Evolutionary conservation across 2,329 filamentous ascomycete species (phyloP), one percentile per base, ranked within the genome.

Genomic region (Fusarium miscanthi): DNA sequence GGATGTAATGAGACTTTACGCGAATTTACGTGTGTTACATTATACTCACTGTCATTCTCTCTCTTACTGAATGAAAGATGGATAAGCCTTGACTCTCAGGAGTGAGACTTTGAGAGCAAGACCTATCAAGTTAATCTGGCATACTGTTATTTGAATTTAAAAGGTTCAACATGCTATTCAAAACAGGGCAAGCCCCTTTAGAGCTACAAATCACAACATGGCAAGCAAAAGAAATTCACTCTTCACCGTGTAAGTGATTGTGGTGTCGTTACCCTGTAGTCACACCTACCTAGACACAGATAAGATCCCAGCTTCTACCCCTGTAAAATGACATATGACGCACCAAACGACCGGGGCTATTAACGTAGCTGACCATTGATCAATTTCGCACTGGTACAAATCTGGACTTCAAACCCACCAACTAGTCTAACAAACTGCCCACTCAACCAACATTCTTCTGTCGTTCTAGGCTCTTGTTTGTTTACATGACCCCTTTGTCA

Each of bases 301-400:
- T 21, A 37, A 57, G 62, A 54, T 52, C 53, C 53, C 27, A 21
- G 46, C 42, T 45, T 23, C 3, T 21, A 59, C 51, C 64, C 69
- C 41, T 72, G 70, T 56, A 35, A 25, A 58, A 66, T 70, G 60
- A 70, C 65, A 66, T 56, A 59, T 53, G 45, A 49, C 37, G 48
- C 48, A 45, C 53, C 61, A 62, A 63, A 54, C 59, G 21, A 46
- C 59, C 31, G 48, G 60, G 60, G 51, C 27, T 35, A 43, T 56
- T 60, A 30, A 30, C 27, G 27, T 30, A 41, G 69, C 59, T 73
- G 69, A 66, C 69, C 31, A 73, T 70, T 69, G 46, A 48, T 37
- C 27, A 43, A 46, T 35, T 54, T 51, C 38, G 40, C 43, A 73
- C 48, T 63, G 65, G 69, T 23, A 59, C 59, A 59, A 56, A 38